Conservation (phyloP, 805 yeast genomes). For the Crinitomyces ghanaensis region DNA sequence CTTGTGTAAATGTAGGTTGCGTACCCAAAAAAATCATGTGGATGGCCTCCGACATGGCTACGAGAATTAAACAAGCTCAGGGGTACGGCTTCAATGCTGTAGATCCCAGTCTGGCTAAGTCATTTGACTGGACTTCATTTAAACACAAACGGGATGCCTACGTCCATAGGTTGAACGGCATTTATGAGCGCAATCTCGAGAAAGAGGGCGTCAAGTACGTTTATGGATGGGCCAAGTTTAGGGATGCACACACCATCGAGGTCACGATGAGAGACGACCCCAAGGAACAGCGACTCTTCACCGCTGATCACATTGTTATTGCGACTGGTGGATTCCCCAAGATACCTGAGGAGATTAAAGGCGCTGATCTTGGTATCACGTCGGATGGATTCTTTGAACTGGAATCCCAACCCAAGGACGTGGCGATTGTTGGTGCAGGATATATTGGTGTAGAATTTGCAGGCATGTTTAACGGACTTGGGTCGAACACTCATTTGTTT, state of each 20-base stretch:
- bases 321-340: slow-evolving; percentile 91
- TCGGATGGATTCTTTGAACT: slow-evolving; percentile 88
- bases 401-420: slow-evolving; percentile 75
- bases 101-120: slow-evolving; percentile 39
- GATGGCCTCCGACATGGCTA: slow-evolving; percentile 89
- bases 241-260: slow-evolving; percentile 56
- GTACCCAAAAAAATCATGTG: slow-evolving; percentile 99
- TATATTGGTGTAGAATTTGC: slow-evolving; percentile 94
- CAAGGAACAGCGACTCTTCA: slow-evolving; percentile 43
- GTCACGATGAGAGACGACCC: slow-evolving; percentile 60
- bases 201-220: slow-evolving; percentile 84
- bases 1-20: slow-evolving; percentile 98
- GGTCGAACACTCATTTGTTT: slow-evolving; percentile 73
- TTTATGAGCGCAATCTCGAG: slow-evolving; percentile 74
- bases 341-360: slow-evolving; percentile 58
- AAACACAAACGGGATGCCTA: slow-evolving; percentile 91
- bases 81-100: slow-evolving; percentile 70
- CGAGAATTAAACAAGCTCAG: slow-evolving; percentile 57
- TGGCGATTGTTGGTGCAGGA: slow-evolving; percentile 96
- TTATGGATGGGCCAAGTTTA: slow-evolving; percentile 78
- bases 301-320: slow-evolving; percentile 74
- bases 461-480: slow-evolving; percentile 85
- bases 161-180: slow-evolving; percentile 76
- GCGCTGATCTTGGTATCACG: slow-evolving; percentile 71
- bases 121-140: slow-evolving; percentile 73